Conservation (phyloP, 2,329 filamentous ascomycete species). For the Talaromyces piceae region DNA sequence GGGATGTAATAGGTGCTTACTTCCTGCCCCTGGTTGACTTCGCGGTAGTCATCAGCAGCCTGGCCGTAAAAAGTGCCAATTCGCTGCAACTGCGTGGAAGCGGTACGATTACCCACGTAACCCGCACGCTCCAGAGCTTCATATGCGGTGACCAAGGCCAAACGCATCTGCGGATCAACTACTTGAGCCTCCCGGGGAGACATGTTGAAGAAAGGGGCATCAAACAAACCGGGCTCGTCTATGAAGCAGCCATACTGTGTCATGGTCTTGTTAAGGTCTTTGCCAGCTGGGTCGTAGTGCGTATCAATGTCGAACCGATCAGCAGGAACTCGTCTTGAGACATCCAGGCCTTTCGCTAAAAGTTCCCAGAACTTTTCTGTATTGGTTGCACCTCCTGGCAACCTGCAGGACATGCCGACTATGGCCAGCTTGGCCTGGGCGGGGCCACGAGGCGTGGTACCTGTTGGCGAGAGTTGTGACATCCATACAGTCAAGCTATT, state of each 20-base stretch:
- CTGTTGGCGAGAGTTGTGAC: not conserved
- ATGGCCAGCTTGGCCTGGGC: conserved; percentile 53
- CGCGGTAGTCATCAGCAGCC: conserved; percentile 69
- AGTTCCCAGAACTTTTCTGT: conserved; percentile 30
- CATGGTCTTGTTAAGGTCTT: conserved; percentile 62
- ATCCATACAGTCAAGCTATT: conserved; percentile 21
- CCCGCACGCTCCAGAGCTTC: conserved; percentile 77
- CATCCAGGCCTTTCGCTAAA: conserved; percentile 24
- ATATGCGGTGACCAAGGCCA: conserved; percentile 69
- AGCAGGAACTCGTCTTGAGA: conserved; percentile 42
- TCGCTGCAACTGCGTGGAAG: conserved; percentile 56
- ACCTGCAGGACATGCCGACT: conserved; percentile 69
- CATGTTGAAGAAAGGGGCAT: conserved; percentile 83
- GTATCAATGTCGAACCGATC: conserved; percentile 62
- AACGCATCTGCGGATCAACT: conserved; percentile 69
- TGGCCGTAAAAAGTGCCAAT: conserved; percentile 70
- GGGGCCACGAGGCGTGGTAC: not conserved
- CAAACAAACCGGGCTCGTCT: conserved; percentile 67
- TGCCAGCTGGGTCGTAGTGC: conserved; percentile 61
- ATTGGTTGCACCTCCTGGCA: conserved; percentile 55
- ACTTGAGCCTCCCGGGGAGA: conserved; percentile 72
- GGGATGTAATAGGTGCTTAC: conserved; percentile 64
- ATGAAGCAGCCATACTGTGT: conserved; percentile 66
- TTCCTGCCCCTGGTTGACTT: conserved; percentile 65
- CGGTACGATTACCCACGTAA: conserved; percentile 64